Base-by-base conservation (phyloP, 2,329 filamentous ascomycete genomes). In the Aspergillaceae sp. region DNA sequence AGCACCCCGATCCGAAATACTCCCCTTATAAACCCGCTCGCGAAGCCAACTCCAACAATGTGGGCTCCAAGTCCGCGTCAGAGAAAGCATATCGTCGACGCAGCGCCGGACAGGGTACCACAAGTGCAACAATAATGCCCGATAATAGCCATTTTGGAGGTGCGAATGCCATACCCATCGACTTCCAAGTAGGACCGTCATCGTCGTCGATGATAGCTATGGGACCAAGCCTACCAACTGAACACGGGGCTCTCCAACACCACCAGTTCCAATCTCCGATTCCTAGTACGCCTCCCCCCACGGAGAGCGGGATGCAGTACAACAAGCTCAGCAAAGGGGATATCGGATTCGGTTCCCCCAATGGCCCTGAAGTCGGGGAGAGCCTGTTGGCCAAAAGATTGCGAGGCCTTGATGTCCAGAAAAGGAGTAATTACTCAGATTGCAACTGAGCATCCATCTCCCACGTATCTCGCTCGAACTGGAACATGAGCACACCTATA, bases 1-100 rank as follows among this genome's bases (percentile, higher is more conserved):
- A 92, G 34, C 77, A 86, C 49, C 91, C 91, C 0, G 89, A 96
- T 56, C 92, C 92, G 19, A 80, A 83, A 19, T 98, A 88, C 62
- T 87, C 83, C 46, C 75, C 83, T 1, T 97, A 95, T 70, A 95
- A 90, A 62, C 79, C 86, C 1, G 61, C 62, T 8, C 69, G 69
- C 46, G 74, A 76, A 54, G 67, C 70, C 19, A 62, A 53, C 0
- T 35, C 55, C 1, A 60, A 63, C 4, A 68, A 65, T 41, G 64
- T 72, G 2, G 74, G 69, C 32, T 71, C 77, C 26, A 76, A 68
- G 50, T 64, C 80, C 2, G 73, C 73, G n/a, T 72, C 73, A 28
- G 83, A 86, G 36, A 81, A 79, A 57, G 76, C 77, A 3, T 76
- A 71, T 46, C 71, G 77, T 46, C 72, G 80, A 55, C 72, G 77